These are phyloP conservation scores for Blastobotrys elegans DNA, from an alignment of 1,139 yeast genomes.

Conservation along the genomic window DNA sequence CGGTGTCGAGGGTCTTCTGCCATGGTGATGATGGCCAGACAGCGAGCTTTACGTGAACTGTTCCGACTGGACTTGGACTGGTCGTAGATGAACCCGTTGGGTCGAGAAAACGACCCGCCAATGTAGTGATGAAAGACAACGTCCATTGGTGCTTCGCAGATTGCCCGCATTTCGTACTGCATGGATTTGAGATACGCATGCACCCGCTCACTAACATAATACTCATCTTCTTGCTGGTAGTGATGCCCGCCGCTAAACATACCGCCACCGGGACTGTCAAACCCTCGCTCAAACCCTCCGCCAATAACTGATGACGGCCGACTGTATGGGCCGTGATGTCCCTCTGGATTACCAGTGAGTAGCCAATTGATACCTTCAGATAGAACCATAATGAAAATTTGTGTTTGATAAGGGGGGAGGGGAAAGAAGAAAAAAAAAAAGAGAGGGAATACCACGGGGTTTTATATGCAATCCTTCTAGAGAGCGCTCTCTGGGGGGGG, in stretches of 20 bases:
- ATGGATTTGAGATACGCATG: slow-evolving; percentile 6
- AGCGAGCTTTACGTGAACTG: neutral
- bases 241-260: neutral
- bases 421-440: neutral
- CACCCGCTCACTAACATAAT: slow-evolving; percentile 9
- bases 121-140: slow-evolving; percentile 7
- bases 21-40: slow-evolving; percentile 7
- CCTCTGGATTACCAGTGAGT: slow-evolving; percentile 3
- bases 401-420: neutral
- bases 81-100: slow-evolving; percentile 10
- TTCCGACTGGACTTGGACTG: neutral
- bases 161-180: slow-evolving; percentile 1
- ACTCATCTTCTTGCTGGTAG: slow-evolving; percentile 6
- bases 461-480: neutral
- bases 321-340: neutral
- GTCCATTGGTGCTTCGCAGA: slow-evolving; percentile 5
- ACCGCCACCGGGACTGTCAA: neutral
- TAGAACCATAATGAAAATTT: slow-evolving; percentile 1
- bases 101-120: slow-evolving; percentile 8
- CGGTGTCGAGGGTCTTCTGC: slow-evolving; percentile 6
- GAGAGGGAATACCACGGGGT: neutral
- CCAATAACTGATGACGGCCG: slow-evolving; percentile 8
- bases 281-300: neutral
- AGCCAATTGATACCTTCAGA: slow-evolving; percentile 12
- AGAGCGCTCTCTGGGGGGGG: neutral